Base-by-base conservation (phyloP, 2,329 filamentous ascomycete species). In the Cercospora berteroae region DNA sequence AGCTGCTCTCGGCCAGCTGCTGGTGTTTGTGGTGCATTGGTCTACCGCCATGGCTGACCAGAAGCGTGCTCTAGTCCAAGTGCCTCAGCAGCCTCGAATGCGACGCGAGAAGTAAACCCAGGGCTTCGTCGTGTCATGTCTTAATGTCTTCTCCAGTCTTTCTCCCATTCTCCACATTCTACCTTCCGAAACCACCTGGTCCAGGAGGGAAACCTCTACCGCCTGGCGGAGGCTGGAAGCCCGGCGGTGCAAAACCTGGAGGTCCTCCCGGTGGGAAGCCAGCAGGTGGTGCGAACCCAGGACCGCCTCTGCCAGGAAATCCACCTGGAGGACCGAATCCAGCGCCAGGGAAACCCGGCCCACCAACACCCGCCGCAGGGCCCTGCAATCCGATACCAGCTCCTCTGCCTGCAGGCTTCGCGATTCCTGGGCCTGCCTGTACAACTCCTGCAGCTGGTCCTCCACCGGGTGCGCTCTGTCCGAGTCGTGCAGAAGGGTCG, bases 401-500 rank as follows among this genome's bases (percentile, higher is more conserved):
- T 79, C 95, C 95, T 80, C 95, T 88, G 74, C 95, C 95, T 76
- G 94, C 94, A 74, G 95, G 93, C 78, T 93, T 90, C 71, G 93
- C 90, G 73, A 98, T 93, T 76, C 95, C 95, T 70, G 94, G 92
- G 60, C 95, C 95, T 73, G 93, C 88, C 69, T 90, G 86, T 73
- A 97, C 84, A 42, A 90, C 88, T 63, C 90, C 88, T 50, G 90
- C 83, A 52, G 84, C 80, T 59, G 83, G 79, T 50, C 78, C 79
- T 66, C 89, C 90, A 68, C 89, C 87, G 33, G 90, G 85, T 31
- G 88, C 88, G 72, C 86, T 88, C 80, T 91, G 90, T 77, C 94
- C 95, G 70, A 99, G 87, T 81, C 95, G 88, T 59, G 94, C 89
- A 74, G 93, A 92, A 64, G 95, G 94, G 77, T 99, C 95, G 75